Evolutionary conservation across 2,329 filamentous ascomycete genomes (phyloP).

Genomic region (Penicillium capsulatum): DNA sequence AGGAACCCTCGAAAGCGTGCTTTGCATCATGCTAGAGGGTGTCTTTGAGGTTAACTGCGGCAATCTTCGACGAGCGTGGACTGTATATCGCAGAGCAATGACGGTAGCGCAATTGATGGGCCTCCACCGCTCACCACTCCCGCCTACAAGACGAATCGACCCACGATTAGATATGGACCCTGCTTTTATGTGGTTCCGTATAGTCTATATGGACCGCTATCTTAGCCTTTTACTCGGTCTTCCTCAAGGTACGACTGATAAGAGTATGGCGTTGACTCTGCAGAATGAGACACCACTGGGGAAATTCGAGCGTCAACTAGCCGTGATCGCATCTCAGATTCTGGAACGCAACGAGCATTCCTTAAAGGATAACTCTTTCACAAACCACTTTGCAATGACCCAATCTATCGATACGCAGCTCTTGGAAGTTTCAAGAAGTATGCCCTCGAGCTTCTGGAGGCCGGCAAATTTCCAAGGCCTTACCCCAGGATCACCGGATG

Average conservation of each 20-base stretch:
- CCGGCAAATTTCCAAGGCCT: conserved; percentile 23
- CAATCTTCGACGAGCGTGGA: conserved; percentile 39
- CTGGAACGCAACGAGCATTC: conserved; percentile 36
- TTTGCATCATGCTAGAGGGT: conserved; percentile 41
- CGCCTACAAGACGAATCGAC: conserved; percentile 13
- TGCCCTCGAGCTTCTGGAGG: conserved; percentile 40
- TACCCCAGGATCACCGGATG: conserved; percentile 12
- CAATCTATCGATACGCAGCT: conserved; percentile 35
- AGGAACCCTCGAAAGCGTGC: conserved; percentile 36
- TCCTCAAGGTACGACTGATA: conserved; percentile 27
- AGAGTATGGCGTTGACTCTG: conserved; percentile 19
- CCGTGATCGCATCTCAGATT: conserved; percentile 33
- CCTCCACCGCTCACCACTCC: conserved; percentile 28
- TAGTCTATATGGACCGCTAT: conserved; percentile 37
- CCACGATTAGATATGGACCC: conserved; percentile 10
- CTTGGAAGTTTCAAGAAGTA: conserved; percentile 25
- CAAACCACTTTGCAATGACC: conserved; percentile 24
- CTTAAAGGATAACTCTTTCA: too few relatives aligned
- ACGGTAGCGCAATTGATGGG: conserved; percentile 40
- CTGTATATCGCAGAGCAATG: conserved; percentile 35
- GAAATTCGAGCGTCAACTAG: conserved; percentile 1
- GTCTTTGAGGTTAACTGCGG: conserved; percentile 37
- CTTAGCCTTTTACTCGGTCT: conserved; percentile 40
- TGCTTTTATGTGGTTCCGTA: conserved; percentile 34
- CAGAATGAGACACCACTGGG: conserved; percentile 20